phyloP scores from a whole-genome alignment of 2,329 filamentous ascomycete species.

The Diaporthe nobilis region DNA sequence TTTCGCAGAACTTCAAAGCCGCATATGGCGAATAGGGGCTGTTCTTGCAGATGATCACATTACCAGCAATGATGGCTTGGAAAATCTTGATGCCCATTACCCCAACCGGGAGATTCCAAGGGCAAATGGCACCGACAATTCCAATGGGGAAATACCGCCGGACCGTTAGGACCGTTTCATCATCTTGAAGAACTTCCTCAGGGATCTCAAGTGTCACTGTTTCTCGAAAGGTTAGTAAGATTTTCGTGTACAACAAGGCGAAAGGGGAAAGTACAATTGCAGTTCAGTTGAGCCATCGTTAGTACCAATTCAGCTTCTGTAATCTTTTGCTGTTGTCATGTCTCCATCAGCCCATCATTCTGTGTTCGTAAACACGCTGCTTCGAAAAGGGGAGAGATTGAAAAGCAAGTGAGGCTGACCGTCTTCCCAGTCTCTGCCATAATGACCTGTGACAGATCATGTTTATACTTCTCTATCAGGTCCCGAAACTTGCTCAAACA shows the following conservation, averaged over 20 bases:
- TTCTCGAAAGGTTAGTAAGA: neutral
- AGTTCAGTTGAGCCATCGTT: conserved; percentile 13
- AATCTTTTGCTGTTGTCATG: neutral
- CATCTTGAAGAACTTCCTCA: conserved; percentile 10
- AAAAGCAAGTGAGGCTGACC: neutral
- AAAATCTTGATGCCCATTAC: conserved; percentile 24
- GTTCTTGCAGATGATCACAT: conserved; percentile 18
- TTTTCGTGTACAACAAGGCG: rapidly evolving
- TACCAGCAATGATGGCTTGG: conserved; percentile 1
- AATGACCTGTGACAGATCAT: neutral
- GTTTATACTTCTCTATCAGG: conserved; percentile 7
- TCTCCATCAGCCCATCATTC: neutral
- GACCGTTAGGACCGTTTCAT: neutral
- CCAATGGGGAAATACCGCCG: neutral
- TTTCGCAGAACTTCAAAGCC: conserved; percentile 12
- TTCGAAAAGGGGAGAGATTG: too few relatives aligned
- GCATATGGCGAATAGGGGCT: conserved; percentile 5
- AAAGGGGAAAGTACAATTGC: neutral
- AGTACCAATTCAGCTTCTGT: conserved; percentile 11
- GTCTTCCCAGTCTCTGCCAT: conserved; percentile 24
- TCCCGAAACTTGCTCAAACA: conserved; percentile 9
- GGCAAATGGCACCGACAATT: conserved; percentile 12
- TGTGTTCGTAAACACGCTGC: too few relatives aligned
- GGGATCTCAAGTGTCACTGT: neutral
- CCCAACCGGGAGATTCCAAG: conserved; percentile 9